Percentiles rank a stretch among this genome's conserved stretches.
Evolutionary conservation across 345 rosid genomes (phyloP).

Genomic region (Eucalyptus cloeziana): DNA sequence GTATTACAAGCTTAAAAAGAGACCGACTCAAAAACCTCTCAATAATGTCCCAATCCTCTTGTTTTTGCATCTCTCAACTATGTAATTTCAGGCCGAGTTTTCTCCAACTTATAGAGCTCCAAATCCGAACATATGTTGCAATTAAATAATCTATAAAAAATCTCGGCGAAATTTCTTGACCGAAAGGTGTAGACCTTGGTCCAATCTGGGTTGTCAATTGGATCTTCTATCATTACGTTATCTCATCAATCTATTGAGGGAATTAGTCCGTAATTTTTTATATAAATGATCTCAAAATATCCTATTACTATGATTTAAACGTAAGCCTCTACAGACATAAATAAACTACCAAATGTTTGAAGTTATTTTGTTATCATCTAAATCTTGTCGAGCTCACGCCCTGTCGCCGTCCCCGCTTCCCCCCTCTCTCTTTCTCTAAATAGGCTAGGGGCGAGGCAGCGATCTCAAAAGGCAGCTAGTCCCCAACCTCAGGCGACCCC

Average conservation of each 20-base stretch:
- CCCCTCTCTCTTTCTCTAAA: no score
- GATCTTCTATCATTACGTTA: background rate
- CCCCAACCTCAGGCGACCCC: no score
- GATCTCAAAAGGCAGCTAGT: no score
- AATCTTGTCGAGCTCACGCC: background rate
- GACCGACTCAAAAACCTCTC: background rate
- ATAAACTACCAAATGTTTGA: background rate
- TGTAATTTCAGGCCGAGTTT: no score
- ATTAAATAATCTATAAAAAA: background rate
- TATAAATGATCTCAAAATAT: background rate
- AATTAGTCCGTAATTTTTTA: background rate
- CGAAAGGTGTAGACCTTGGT: background rate
- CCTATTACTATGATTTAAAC: background rate
- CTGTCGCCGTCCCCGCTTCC: rapidly evolving
- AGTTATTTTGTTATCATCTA: background rate
- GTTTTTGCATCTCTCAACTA: no score
- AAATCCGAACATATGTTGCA: background rate
- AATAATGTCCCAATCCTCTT: no score
- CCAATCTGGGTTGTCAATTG: background rate
- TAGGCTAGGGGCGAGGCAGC: no score
- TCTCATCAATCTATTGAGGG: background rate
- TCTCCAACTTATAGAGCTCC: no score
- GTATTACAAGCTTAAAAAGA: background rate
- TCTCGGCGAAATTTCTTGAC: background rate
- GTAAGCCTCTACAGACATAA: background rate